phyloP scores from a whole-genome alignment of 495 filamentous ascomycete species.

The Aspergillus funiculosus region DNA sequence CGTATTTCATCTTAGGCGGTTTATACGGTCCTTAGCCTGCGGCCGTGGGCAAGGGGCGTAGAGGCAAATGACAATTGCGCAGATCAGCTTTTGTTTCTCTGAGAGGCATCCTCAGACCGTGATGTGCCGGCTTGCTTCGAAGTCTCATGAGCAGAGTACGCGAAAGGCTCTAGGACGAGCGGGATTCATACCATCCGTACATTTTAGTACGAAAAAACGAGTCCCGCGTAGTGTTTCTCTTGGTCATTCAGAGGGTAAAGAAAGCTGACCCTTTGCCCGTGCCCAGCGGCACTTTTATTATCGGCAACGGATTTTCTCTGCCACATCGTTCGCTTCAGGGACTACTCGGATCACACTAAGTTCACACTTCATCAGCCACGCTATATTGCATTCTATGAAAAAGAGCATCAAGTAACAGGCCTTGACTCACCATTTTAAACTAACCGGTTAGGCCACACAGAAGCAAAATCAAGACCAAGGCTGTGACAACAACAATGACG shows the following conservation, averaged over 20 bases:
- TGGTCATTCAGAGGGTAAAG: constrained; percentile 19
- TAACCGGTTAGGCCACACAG: constrained; percentile 10
- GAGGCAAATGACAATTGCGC: too few species aligned
- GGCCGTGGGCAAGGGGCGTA: not conserved
- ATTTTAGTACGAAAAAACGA: constrained; percentile 28
- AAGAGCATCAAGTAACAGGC: too few species aligned
- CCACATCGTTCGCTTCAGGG: constrained; percentile 17
- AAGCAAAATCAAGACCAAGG: constrained; percentile 8
- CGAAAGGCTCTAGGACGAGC: constrained; percentile 21
- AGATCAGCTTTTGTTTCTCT: constrained; percentile 7
- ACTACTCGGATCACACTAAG: constrained; percentile 10
- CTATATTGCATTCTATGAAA: too few species aligned
- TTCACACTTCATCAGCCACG: constrained; percentile 8
- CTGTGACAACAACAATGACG: constrained; percentile 28
- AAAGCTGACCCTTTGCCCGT: constrained; percentile 21
- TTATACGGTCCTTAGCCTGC: not conserved
- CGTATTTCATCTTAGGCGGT: constrained; percentile 10
- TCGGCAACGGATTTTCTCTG: constrained; percentile 16
- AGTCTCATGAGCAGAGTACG: constrained; percentile 13
- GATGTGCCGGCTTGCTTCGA: constrained; percentile 13
- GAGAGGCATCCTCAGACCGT: constrained; percentile 6
- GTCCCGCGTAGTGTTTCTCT: constrained; percentile 27
- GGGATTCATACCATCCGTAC: constrained; percentile 24
- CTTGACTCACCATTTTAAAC: constrained; percentile 16
- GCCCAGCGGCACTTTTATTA: constrained; percentile 15